Base-by-base conservation (phyloP, 2,329 filamentous ascomycete genomes). In the Fusarium zealandicum region DNA sequence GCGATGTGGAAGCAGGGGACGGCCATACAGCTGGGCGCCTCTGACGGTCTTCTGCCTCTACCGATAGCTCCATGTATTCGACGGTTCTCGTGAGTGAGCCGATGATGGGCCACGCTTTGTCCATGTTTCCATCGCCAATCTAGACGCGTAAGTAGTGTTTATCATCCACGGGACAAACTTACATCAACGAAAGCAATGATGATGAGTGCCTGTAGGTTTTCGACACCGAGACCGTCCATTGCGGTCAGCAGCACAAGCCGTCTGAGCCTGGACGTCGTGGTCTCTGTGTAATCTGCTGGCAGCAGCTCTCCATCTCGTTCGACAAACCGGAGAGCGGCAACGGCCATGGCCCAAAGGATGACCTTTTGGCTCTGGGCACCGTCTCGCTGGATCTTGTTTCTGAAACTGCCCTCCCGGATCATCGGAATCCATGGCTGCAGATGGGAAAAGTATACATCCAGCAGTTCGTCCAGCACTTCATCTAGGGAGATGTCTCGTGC, bases 21-120 rank as follows among this genome's bases (percentile, higher is more conserved):
- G n/a, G n/a, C n/a, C 6, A 50, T 61, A 4, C 43, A 17, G 0
- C 42, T 6, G 6, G 50, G 50, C 2, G 52, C 45, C 5, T 52
- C 44, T 63, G 45, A 5, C 22, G 46, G 5, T 63, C 63, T 4
- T 66, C 58, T 0, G 27, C 25, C 20, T 72, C 70, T 0, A 70
- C 61, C 5, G 61, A 68, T 1, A 72, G 59, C 16, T 72, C 66
- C 1, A 72, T 54, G 27, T 69, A 72, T 20, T 72, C 69, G 1
- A 70, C 70, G 0, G 65, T 68, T 14, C 70, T 61, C 1, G 67
- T 71, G 0, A 72, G 53, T 1, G 70, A 72, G 2, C 63, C 70
- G 20, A 72, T 64, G 2, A 69, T 64, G 0, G 70, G 67, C 70
- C 70, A 72, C 1, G 70, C 66, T 31, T 61, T 59, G 0, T 58